Evolutionary conservation across 495 filamentous ascomycete genomes (phyloP).

Genomic region (Hapsidospora chrysogenum): DNA sequence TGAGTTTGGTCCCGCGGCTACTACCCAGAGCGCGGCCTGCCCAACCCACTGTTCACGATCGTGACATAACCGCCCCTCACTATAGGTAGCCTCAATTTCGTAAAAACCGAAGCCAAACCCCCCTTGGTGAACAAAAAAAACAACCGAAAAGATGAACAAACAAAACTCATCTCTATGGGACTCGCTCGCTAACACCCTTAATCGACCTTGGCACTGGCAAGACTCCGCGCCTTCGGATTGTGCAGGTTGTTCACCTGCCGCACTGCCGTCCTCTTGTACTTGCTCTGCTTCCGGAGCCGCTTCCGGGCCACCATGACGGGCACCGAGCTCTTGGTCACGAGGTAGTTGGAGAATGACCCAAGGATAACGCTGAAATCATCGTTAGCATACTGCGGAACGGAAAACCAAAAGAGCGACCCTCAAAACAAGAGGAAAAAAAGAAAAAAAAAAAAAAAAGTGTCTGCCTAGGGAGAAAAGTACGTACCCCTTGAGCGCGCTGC

Average conservation of each 20-base stretch:
- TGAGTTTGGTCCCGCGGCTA: too few species aligned
- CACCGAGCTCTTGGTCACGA: slow-evolving; percentile 90
- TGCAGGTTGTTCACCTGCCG: slow-evolving; percentile 58
- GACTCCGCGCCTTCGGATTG: slow-evolving; percentile 41
- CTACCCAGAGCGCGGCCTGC: too few species aligned
- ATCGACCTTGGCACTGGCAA: slow-evolving; percentile 50
- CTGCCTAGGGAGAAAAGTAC: slow-evolving; percentile 13
- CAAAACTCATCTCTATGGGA: too few species aligned
- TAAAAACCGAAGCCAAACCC: too few species aligned
- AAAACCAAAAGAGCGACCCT: background rate
- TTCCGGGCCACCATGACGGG: slow-evolving; percentile 87
- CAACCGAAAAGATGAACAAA: too few species aligned
- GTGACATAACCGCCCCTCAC: too few species aligned
- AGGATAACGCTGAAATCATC: slow-evolving; percentile 51
- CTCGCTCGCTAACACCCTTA: too few species aligned
- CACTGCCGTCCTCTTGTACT: slow-evolving; percentile 41
- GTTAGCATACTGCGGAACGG: slow-evolving; percentile 3
- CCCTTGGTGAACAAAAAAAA: too few species aligned
- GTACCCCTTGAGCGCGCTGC: slow-evolving; percentile 86
- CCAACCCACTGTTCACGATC: too few species aligned
- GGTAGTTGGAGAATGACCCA: slow-evolving; percentile 91
- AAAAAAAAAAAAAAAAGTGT: too few species aligned
- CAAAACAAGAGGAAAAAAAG: background rate
- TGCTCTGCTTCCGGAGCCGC: slow-evolving; percentile 57
- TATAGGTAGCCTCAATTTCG: too few species aligned